phyloP scores from a whole-genome alignment of 805 yeast genomes.

The Candida orba region DNA sequence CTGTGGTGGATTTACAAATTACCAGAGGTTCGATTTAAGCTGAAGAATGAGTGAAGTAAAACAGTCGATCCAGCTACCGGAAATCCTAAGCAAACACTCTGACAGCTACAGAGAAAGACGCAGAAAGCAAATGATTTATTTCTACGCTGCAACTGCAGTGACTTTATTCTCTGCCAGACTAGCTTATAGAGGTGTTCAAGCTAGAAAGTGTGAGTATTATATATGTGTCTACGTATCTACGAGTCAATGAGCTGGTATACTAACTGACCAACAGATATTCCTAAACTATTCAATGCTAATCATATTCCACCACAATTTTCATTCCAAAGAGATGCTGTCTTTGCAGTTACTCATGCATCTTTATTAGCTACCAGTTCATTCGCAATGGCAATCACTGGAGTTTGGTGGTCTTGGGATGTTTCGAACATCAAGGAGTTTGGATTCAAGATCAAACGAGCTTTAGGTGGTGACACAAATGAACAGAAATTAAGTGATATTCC shows the following conservation, averaged over 20 bases:
- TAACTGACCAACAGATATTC: slow-evolving; percentile 33
- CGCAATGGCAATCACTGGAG: slow-evolving; percentile 66
- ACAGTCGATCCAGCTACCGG: slow-evolving; percentile 9
- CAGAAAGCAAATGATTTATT: slow-evolving; percentile 62
- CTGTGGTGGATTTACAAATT: too few species aligned
- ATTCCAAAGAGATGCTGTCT: slow-evolving; percentile 74
- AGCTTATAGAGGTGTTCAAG: slow-evolving; percentile 66
- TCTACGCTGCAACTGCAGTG: slow-evolving; percentile 64
- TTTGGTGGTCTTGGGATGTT: slow-evolving; percentile 76
- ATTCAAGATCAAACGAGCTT: slow-evolving; percentile 47
- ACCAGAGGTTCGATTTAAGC: too few species aligned
- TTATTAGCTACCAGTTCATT: slow-evolving; percentile 64
- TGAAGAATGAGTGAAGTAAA: slow-evolving; percentile 7
- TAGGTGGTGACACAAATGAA: slow-evolving; percentile 66
- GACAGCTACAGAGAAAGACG: slow-evolving; percentile 36
- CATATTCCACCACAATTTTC: slow-evolving; percentile 81
- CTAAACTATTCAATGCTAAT: slow-evolving; percentile 75
- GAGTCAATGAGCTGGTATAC: background rate
- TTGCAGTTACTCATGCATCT: slow-evolving; percentile 79
- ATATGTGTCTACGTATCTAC: background rate
- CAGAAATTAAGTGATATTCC: slow-evolving; percentile 36
- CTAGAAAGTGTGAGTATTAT: slow-evolving; percentile 46
- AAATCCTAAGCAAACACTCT: slow-evolving; percentile 10
- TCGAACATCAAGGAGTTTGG: slow-evolving; percentile 66
- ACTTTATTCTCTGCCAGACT: slow-evolving; percentile 67